Conservation (phyloP, 2,329 filamentous ascomycete genomes). For the Cytospora mali region DNA sequence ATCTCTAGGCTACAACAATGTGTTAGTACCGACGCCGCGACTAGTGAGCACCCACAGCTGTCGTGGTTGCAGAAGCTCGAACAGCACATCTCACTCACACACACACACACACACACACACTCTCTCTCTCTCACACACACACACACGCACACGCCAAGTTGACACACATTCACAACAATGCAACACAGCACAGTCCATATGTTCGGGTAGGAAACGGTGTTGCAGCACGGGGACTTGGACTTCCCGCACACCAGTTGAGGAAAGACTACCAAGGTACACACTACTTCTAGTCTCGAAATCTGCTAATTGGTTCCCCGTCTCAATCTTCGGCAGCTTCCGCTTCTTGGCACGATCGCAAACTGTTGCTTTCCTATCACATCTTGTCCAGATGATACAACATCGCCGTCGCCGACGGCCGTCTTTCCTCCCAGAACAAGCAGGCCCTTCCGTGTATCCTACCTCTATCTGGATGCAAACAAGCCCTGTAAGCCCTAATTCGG, state of each 20-base stretch:
- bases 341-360: slow-evolving; percentile 24
- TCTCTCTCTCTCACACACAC: too few species aligned
- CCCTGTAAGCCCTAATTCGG: neutral
- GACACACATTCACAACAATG: too few species aligned
- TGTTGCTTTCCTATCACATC: slow-evolving; percentile 15
- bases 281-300: neutral
- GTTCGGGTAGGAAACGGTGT: neutral
- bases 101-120: too few species aligned
- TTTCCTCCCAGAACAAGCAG: neutral
- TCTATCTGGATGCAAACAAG: neutral
- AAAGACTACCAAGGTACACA: too few species aligned
- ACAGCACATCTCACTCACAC: neutral
- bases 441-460: neutral
- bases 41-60: neutral
- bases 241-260: too few species aligned
- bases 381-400: neutral
- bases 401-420: neutral
- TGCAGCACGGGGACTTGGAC: neutral
- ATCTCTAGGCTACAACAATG: too few species aligned
- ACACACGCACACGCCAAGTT: too few species aligned
- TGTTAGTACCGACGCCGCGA: neutral
- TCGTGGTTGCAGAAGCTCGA: neutral
- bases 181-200: neutral
- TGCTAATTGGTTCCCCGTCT: slow-evolving; percentile 15
- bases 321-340: slow-evolving; percentile 17